Evolutionary conservation across 225 moss, liverwort and hornwort genomes (phyloP).

Genomic region (Anthoceros angustus): DNA sequence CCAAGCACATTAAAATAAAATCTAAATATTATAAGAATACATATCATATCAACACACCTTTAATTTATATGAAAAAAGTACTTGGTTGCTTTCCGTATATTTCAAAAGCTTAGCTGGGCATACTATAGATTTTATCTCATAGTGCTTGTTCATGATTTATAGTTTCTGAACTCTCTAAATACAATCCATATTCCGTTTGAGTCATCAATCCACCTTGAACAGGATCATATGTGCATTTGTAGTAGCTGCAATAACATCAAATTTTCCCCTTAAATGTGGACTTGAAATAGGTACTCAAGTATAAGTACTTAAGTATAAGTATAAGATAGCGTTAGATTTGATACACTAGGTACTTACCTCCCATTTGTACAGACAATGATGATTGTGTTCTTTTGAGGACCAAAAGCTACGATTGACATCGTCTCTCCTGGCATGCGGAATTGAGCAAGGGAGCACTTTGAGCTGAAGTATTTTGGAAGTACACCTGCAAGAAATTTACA

Average conservation of each 20-base stretch:
- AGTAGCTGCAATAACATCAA: neutral
- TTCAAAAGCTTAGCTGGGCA: neutral
- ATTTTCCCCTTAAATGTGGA: neutral
- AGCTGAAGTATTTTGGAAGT: slow-evolving; percentile 76
- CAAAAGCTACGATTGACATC: slow-evolving; percentile 61
- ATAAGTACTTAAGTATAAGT: no score
- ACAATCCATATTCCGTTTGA: no score
- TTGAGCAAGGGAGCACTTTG: slow-evolving; percentile 78
- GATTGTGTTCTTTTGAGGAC: slow-evolving; percentile 50
- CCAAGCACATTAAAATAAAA: neutral
- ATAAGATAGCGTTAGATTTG: neutral
- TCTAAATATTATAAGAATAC: neutral
- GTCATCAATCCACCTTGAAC: no score
- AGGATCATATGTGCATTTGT: neutral
- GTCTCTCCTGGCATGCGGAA: slow-evolving; percentile 71
- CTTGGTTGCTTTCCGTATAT: neutral
- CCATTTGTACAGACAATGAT: slow-evolving; percentile 73
- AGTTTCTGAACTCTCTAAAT: no score
- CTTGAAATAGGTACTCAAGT: no score
- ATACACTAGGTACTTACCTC: slow-evolving; percentile 22
- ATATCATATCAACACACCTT: neutral
- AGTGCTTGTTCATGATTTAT: no score
- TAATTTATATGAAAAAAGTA: neutral
- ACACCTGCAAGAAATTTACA: slow-evolving; percentile 34
- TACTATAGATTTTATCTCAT: neutral